Evolutionary conservation across 495 filamentous ascomycete species (phyloP).

Genomic region (Thozetella sp.): DNA sequence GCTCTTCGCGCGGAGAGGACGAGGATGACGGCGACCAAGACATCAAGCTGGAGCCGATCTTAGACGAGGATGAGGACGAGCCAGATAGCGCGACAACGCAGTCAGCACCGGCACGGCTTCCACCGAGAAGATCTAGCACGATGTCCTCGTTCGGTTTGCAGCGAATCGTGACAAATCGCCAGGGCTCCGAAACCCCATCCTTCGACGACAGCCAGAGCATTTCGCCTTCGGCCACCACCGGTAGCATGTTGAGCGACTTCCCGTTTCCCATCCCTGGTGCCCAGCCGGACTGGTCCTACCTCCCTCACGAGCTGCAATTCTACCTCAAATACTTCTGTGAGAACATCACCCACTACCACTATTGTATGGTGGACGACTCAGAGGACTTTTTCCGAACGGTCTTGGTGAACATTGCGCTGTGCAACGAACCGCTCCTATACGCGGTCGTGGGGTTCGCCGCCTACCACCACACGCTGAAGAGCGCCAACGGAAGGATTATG

Average conservation of each 20-base stretch:
- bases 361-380: constrained; percentile 69
- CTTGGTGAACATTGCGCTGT: constrained; percentile 71
- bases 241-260: constrained; percentile 29
- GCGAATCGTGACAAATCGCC: constrained; percentile 27
- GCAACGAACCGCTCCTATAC: constrained; percentile 82
- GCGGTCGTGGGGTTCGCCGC: constrained; percentile 90
- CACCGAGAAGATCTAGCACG: constrained; percentile 44
- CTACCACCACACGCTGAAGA: constrained; percentile 77
- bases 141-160: constrained; percentile 36
- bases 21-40: constrained; percentile 54
- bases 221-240: constrained; percentile 48
- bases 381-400: constrained; percentile 72
- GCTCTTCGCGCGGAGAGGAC: constrained; percentile 53
- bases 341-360: constrained; percentile 77
- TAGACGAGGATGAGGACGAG: constrained; percentile 66
- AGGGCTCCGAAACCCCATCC: constrained; percentile 54
- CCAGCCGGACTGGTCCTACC: constrained; percentile 46
- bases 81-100: constrained; percentile 33
- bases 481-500: constrained; percentile 69
- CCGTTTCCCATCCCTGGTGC: constrained; percentile 14
- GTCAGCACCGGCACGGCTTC: constrained; percentile 31
- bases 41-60: constrained; percentile 59
- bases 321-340: constrained; percentile 79
- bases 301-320: constrained; percentile 70
- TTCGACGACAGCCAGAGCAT: constrained; percentile 46